These are phyloP conservation scores for Paramyrothecium sp. DNA, from an alignment of 2,329 filamentous ascomycete species.

Conservation along the genomic window DNA sequence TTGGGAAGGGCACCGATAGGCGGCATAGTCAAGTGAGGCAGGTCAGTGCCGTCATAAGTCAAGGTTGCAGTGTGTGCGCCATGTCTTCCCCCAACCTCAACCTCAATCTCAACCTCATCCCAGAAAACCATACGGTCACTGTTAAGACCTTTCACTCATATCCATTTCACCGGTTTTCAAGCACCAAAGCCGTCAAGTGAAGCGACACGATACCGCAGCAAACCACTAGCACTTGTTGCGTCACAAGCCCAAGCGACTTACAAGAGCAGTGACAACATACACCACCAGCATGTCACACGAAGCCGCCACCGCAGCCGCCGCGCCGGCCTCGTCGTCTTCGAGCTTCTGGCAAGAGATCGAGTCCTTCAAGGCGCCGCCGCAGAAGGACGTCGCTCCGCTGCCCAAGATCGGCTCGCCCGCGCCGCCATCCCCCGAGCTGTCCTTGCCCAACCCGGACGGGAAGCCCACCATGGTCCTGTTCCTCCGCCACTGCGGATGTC, in stretches of 20 bases:
- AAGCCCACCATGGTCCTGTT: slow-evolving; percentile 65
- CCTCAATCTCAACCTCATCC: too few relatives aligned
- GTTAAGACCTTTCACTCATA: too few relatives aligned
- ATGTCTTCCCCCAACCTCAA: too few relatives aligned
- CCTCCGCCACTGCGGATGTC: slow-evolving; percentile 71
- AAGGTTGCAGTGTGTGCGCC: too few relatives aligned
- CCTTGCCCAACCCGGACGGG: slow-evolving; percentile 41
- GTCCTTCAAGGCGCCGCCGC: slow-evolving; percentile 37
- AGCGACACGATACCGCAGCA: too few relatives aligned
- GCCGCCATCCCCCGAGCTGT: slow-evolving; percentile 50
- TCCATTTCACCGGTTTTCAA: too few relatives aligned
- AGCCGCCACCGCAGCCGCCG: not conserved
- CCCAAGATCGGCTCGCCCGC: slow-evolving; percentile 55
- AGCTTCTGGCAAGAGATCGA: slow-evolving; percentile 36
- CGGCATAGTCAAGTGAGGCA: too few relatives aligned
- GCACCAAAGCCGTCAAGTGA: too few relatives aligned
- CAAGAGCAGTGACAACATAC: not conserved
- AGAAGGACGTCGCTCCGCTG: slow-evolving; percentile 41
- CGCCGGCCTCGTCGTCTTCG: not conserved
- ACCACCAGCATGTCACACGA: not conserved
- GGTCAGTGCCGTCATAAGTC: too few relatives aligned
- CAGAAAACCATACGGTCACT: too few relatives aligned
- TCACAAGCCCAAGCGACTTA: not conserved
- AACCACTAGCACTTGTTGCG: too few relatives aligned
- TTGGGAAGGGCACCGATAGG: too few relatives aligned